These are phyloP conservation scores for Lolium perenne DNA, from an alignment of 176 grass and related monocot species.

Conservation along the genomic window DNA sequence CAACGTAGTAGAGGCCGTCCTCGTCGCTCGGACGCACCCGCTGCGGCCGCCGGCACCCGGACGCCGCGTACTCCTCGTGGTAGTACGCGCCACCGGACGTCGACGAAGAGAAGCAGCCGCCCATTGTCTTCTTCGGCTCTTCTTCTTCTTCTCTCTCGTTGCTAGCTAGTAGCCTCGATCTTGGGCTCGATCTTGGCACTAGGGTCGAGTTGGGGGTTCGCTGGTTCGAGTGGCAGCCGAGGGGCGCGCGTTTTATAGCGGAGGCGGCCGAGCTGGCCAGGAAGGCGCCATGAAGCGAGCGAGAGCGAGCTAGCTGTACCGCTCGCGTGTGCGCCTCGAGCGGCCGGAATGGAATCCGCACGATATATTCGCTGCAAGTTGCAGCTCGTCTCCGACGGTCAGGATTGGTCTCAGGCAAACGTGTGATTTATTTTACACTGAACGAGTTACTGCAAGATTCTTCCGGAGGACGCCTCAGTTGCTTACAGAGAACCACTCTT, in stretches of 20 bases:
- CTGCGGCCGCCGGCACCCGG: neutral
- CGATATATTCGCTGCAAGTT: conserved; percentile 27
- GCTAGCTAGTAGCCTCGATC: neutral
- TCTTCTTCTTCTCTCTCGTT: neutral
- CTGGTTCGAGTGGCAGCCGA: neutral
- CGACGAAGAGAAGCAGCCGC: conserved; percentile 47
- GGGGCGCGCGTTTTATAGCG: neutral
- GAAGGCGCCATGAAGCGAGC: conserved; percentile 25
- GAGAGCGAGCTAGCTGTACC: neutral
- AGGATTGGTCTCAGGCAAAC: neutral
- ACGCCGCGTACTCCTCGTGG: conserved; percentile 4
- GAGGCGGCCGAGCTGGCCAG: neutral
- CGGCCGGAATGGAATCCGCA: neutral
- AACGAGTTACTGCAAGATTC: neutral
- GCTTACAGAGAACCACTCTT: conserved; percentile 26
- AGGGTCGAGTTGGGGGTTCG: neutral
- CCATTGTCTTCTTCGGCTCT: conserved; percentile 30
- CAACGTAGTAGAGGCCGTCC: conserved; percentile 47
- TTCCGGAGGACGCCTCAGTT: neutral
- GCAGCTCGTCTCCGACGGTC: neutral
- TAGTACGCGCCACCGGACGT: neutral
- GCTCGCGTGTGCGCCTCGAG: neutral
- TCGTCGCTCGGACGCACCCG: conserved; percentile 53
- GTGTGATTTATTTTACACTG: neutral
- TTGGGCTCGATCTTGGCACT: neutral